phyloP scores from a whole-genome alignment of 495 filamentous ascomycete genomes.

The Tuber calosporum region DNA sequence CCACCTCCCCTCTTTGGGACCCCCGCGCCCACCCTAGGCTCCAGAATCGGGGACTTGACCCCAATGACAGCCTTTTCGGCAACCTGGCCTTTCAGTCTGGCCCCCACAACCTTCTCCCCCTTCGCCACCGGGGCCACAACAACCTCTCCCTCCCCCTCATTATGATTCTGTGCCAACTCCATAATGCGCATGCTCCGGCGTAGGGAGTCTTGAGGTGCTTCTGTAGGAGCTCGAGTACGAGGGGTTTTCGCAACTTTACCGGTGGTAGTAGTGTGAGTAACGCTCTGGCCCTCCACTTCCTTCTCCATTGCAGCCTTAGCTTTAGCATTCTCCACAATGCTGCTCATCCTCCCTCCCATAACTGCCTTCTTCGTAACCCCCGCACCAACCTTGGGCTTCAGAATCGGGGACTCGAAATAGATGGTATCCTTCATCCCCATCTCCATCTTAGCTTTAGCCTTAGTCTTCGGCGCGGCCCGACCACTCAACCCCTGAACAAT shows the following conservation, averaged over 20 bases:
- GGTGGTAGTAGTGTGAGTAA: not conserved
- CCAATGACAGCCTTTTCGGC: not conserved
- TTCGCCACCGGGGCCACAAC: too few species aligned
- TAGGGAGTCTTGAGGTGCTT: not conserved
- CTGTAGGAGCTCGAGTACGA: not conserved
- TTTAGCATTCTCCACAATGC: not conserved
- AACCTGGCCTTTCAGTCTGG: not conserved
- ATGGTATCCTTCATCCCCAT: not conserved
- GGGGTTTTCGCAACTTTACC: not conserved
- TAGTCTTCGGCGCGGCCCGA: too few species aligned
- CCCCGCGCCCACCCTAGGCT: too few species aligned
- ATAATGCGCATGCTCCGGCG: not conserved
- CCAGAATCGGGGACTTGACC: not conserved
- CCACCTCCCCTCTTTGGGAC: not conserved
- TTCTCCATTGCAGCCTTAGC: not conserved
- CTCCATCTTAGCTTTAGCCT: too few species aligned
- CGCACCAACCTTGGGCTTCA: not conserved
- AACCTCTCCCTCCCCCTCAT: too few species aligned
- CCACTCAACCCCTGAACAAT: not conserved
- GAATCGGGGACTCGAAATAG: not conserved
- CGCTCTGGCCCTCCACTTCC: not conserved
- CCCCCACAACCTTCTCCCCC: too few species aligned
- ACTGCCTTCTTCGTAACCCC: not conserved
- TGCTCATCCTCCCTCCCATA: not conserved
- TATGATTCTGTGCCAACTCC: not conserved